phyloP scores from a whole-genome alignment of 116 monocot genomes.

The Cymodocea nodosa region DNA sequence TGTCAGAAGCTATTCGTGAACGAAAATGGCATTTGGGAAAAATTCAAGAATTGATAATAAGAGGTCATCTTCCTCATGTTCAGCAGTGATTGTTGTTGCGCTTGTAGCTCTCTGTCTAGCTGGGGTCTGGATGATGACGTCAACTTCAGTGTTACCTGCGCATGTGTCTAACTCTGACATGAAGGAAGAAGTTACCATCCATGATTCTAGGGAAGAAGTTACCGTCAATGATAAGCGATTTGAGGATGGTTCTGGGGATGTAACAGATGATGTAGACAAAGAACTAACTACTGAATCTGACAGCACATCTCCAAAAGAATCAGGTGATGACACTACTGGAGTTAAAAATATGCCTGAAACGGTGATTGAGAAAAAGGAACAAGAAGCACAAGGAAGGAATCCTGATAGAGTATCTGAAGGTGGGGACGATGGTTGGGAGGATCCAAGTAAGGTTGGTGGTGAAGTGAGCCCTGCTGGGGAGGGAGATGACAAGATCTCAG shows the following conservation, averaged over 20 bases:
- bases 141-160: conserved; percentile 37
- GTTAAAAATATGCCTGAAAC: conserved; percentile 20
- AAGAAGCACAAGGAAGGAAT: conserved; percentile 17
- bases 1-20: background rate
- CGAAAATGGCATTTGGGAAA: conserved; percentile 55
- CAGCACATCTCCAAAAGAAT: background rate
- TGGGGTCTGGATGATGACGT: conserved; percentile 89
- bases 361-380: background rate
- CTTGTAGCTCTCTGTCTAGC: conserved; percentile 62
- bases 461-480: conserved; percentile 5
- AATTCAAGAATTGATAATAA: conserved; percentile 36
- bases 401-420: conserved; percentile 12
- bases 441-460: conserved; percentile 6
- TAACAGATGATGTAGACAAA: conserved; percentile 13
- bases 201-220: background rate
- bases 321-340: background rate
- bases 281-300: conserved; percentile 1
- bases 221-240: conserved; percentile 2
- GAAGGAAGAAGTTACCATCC: conserved; percentile 18
- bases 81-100: conserved; percentile 43
- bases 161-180: conserved; percentile 23
- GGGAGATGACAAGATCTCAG: conserved; percentile 10
- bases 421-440: conserved; percentile 18
- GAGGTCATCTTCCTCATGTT: conserved; percentile 45
- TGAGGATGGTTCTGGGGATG: conserved; percentile 36